These are phyloP conservation scores for Umbilicus rupestris DNA, from an alignment of 164 flowering plant genomes.

Conservation along the genomic window DNA sequence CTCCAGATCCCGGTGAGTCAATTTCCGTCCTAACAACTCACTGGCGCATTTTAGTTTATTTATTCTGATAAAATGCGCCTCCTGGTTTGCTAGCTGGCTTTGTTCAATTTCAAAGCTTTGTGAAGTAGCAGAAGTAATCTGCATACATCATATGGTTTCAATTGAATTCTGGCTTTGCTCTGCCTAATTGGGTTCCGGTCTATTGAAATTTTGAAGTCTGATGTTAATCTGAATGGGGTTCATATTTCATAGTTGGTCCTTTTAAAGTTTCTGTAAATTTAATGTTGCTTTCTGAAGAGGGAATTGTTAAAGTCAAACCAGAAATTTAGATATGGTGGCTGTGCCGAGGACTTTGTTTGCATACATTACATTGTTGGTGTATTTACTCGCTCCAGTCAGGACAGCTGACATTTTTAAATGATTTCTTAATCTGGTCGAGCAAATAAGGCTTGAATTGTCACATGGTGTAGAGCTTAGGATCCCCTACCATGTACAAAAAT, in stretches of 20 bases:
- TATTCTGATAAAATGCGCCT: constrained; percentile 8
- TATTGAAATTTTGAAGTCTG: background rate
- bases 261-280: background rate
- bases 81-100: background rate
- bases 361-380: no score
- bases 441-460: background rate
- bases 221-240: background rate
- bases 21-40: background rate
- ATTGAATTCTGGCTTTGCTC: no score
- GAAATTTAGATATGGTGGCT: background rate
- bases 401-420: no score
- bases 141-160: no score
- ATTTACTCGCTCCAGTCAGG: no score
- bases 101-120: background rate
- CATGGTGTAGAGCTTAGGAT: background rate
- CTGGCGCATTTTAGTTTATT: constrained; percentile 12
- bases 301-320: background rate
- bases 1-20: constrained; percentile 55
- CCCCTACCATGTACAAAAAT: constrained; percentile 1
- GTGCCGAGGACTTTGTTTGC: background rate
- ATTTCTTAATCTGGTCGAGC: background rate
- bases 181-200: background rate
- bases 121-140: no score
- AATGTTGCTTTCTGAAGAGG: background rate
- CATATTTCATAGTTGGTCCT: background rate